phyloP scores from a whole-genome alignment of 116 monocot species.

The Papilionanthe hybrid region DNA sequence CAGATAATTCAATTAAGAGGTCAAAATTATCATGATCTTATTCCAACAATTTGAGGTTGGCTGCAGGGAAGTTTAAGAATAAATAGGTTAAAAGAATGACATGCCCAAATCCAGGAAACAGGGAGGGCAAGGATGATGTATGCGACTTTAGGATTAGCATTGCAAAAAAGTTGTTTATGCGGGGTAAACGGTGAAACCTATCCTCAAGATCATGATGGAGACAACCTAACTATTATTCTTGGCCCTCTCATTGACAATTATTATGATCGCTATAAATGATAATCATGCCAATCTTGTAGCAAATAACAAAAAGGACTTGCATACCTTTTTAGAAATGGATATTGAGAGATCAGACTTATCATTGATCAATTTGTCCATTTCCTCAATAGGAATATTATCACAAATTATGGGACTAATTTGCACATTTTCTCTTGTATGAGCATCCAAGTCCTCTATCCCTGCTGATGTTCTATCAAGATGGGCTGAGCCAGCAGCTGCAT shows the following conservation, averaged over 20 bases:
- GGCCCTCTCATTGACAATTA: background rate
- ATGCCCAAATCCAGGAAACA: too few species aligned
- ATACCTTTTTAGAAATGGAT: constrained; percentile 71
- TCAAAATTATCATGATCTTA: too few species aligned
- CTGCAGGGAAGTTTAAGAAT: too few species aligned
- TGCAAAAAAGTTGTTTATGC: background rate
- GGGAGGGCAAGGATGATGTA: too few species aligned
- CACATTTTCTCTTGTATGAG: constrained; percentile 22
- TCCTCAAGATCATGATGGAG: background rate
- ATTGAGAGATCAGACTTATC: constrained; percentile 5
- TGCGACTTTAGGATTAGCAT: background rate
- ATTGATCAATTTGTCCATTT: constrained; percentile 2
- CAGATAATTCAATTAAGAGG: too few species aligned
- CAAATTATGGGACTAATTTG: background rate
- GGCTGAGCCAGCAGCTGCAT: constrained; percentile 1
- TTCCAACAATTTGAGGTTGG: too few species aligned
- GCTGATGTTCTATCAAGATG: constrained; percentile 9
- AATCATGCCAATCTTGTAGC: background rate
- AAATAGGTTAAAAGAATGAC: too few species aligned
- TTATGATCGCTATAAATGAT: background rate
- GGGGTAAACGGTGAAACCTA: background rate
- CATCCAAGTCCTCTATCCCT: constrained; percentile 20
- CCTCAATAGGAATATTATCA: constrained; percentile 14
- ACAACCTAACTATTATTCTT: background rate
- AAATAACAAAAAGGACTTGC: background rate